Evolutionary conservation across 2,329 filamentous ascomycete genomes (phyloP).

Genomic region (Penicillium freii): DNA sequence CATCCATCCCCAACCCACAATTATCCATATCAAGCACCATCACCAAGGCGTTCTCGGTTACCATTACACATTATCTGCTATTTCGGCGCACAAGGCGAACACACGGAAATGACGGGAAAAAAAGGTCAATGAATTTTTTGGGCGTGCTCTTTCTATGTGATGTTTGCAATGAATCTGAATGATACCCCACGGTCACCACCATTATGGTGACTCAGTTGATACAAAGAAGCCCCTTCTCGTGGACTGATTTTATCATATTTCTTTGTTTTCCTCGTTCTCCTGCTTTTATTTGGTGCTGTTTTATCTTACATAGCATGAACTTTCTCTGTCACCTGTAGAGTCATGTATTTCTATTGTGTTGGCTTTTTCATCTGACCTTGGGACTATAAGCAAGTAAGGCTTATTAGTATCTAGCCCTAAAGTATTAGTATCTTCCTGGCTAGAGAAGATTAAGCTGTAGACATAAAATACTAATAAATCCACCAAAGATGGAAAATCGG

Average conservation of each 20-base stretch:
- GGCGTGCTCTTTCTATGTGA: constrained; percentile 7
- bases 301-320: background rate
- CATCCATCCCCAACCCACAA: background rate
- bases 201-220: constrained; percentile 7
- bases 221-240: background rate
- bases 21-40: background rate
- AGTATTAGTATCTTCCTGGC: background rate
- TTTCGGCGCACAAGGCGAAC: constrained; percentile 19
- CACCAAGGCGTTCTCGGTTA: constrained; percentile 6
- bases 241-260: background rate
- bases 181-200: constrained; percentile 22
- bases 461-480: background rate
- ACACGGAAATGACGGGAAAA: constrained; percentile 6
- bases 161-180: constrained; percentile 21
- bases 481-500: too few relatives aligned
- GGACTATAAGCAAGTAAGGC: background rate
- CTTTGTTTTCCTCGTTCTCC: background rate
- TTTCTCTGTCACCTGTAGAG: background rate
- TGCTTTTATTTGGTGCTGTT: background rate
- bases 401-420: background rate
- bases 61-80: constrained; percentile 1
- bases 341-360: background rate
- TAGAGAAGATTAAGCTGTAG: background rate
- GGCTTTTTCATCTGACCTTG: background rate
- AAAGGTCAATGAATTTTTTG: constrained; percentile 4